Conservation (phyloP, 2,329 filamentous ascomycete species). For the Alternaria postmessia region DNA sequence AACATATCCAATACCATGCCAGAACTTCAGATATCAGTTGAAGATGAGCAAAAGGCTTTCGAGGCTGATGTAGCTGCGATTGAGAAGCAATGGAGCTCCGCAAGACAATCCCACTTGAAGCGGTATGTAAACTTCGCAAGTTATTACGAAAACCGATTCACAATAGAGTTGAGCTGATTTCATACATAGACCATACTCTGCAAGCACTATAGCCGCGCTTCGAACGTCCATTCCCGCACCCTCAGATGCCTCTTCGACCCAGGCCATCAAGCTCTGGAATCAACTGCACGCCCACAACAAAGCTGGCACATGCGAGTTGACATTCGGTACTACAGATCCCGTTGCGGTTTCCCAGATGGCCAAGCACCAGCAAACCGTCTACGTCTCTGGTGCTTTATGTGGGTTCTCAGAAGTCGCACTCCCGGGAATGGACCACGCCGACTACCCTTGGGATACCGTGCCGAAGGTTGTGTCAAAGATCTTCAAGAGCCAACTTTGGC, state of each 20-base stretch:
- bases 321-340: conserved; percentile 53
- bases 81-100: conserved; percentile 46
- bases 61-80: conserved; percentile 45
- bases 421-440: conserved; percentile 54
- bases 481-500: conserved; percentile 53
- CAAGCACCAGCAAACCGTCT: conserved; percentile 51
- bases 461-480: conserved; percentile 54
- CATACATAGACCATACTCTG: conserved; percentile 42
- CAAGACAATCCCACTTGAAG: conserved; percentile 23
- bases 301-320: conserved; percentile 49
- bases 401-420: conserved; percentile 50
- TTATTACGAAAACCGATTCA: too few species aligned
- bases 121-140: conserved; percentile 8
- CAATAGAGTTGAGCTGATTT: background rate
- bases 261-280: conserved; percentile 52
- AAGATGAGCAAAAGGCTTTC: conserved; percentile 39
- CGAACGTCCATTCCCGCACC: conserved; percentile 37
- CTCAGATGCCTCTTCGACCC: conserved; percentile 40
- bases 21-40: conserved; percentile 20
- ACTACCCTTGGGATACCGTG: conserved; percentile 55
- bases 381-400: conserved; percentile 54
- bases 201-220: conserved; percentile 47
- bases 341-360: conserved; percentile 49
- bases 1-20: conserved; percentile 5
- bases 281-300: conserved; percentile 46